phyloP scores from a whole-genome alignment of 768 basidiomycete species.

The Leccinellum albellum region DNA sequence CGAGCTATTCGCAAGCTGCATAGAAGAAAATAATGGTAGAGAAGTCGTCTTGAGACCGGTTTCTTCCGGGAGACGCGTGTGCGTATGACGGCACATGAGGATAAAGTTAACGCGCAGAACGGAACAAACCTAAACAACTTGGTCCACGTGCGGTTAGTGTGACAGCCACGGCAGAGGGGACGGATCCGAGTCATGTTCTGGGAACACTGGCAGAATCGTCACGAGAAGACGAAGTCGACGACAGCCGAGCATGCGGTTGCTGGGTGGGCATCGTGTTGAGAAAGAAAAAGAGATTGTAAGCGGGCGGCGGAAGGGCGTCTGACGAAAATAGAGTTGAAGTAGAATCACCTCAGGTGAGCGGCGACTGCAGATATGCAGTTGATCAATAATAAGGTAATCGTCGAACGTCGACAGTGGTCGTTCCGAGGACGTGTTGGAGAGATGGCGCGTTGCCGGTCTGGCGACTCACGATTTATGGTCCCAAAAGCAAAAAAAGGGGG shows the following conservation, averaged over 20 bases:
- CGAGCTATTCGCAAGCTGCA: neutral
- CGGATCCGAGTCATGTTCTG: neutral
- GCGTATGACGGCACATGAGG: constrained; percentile 4
- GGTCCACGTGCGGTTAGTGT: neutral
- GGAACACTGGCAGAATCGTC: neutral
- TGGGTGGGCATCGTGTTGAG: neutral
- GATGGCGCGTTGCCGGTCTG: neutral
- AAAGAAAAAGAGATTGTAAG: neutral
- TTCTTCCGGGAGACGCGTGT: constrained; percentile 11
- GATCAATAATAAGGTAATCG: neutral
- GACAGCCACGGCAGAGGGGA: neutral
- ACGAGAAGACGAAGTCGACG: neutral
- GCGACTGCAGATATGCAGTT: neutral
- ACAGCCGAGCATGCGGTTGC: neutral
- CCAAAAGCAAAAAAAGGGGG: too few relatives aligned
- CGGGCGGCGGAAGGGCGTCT: neutral
- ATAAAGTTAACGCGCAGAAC: neutral
- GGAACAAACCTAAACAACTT: neutral
- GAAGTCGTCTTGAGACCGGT: constrained; percentile 9
- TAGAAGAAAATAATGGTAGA: neutral
- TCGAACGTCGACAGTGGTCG: neutral
- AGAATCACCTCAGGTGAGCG: neutral
- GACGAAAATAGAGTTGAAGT: neutral
- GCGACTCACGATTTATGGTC: too few relatives aligned
- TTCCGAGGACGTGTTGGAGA: neutral